Evolutionary conservation across 1,139 yeast genomes (phyloP).

Genomic region (Saccharomyces hybrid): DNA sequence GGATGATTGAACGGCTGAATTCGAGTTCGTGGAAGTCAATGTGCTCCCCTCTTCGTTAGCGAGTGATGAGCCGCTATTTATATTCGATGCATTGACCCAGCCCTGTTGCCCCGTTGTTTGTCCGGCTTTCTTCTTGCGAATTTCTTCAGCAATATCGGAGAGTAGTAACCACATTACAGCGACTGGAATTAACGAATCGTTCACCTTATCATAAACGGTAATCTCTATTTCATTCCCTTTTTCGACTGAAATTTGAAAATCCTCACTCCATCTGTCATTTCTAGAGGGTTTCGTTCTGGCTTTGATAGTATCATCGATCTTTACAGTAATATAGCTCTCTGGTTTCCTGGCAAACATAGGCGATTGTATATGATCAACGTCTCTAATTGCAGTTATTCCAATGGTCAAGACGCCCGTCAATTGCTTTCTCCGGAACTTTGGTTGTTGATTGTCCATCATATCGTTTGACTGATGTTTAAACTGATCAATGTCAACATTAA

Average conservation of each 20-base stretch:
- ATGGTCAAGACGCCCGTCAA: slow-evolving; percentile 71
- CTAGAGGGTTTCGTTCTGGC: slow-evolving; percentile 72
- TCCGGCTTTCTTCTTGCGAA: slow-evolving; percentile 82
- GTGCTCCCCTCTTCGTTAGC: slow-evolving; percentile 7
- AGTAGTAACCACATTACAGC: slow-evolving; percentile 87
- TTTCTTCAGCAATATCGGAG: slow-evolving; percentile 87
- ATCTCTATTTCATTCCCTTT: slow-evolving; percentile 89
- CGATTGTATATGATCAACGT: slow-evolving; percentile 86
- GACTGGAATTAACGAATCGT: slow-evolving; percentile 68
- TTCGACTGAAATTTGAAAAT: slow-evolving; percentile 71
- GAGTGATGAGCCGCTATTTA: slow-evolving; percentile 21
- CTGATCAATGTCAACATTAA: slow-evolving; percentile 53
- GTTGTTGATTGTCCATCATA: slow-evolving; percentile 47
- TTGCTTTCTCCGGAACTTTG: slow-evolving; percentile 72
- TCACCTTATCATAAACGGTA: slow-evolving; percentile 73
- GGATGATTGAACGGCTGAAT: background rate
- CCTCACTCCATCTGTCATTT: slow-evolving; percentile 79
- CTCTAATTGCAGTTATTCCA: slow-evolving; percentile 67
- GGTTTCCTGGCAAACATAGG: slow-evolving; percentile 71
- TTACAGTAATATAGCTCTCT: slow-evolving; percentile 69
- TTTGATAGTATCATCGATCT: slow-evolving; percentile 78
- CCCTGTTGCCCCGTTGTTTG: slow-evolving; percentile 66
- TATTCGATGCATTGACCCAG: slow-evolving; percentile 77
- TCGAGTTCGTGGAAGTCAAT: slow-evolving; percentile 5
- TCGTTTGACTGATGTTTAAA: slow-evolving; percentile 43